Evolutionary conservation across 2,329 filamentous ascomycete genomes (phyloP).

Genomic region (Sclerotinia subarctica): DNA sequence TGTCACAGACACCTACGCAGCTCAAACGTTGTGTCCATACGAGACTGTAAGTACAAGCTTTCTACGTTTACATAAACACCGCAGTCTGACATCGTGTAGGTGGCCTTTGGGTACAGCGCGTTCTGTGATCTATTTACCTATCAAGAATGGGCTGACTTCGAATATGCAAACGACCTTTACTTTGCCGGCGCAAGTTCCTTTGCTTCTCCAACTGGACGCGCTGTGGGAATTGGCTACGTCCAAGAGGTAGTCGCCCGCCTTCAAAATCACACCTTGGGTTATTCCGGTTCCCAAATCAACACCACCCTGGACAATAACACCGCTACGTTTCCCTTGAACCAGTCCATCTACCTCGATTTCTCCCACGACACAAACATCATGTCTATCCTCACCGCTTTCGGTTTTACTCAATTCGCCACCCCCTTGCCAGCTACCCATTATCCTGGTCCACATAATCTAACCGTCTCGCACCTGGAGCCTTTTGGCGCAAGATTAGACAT

Average conservation of each 20-base stretch:
- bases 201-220: slow-evolving; percentile 47
- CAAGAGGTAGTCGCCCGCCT: slow-evolving; percentile 70
- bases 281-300: slow-evolving; percentile 61
- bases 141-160: slow-evolving; percentile 69
- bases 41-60: slow-evolving; percentile 52
- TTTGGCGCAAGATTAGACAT: slow-evolving; percentile 73
- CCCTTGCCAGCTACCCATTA: slow-evolving; percentile 55
- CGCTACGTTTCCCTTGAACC: slow-evolving; percentile 69
- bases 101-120: slow-evolving; percentile 70
- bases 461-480: slow-evolving; percentile 65
- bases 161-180: slow-evolving; percentile 65
- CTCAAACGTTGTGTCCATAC: slow-evolving; percentile 72
- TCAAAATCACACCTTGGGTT: slow-evolving; percentile 60
- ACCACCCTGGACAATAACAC: slow-evolving; percentile 66
- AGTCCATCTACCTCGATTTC: slow-evolving; percentile 74
- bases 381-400: slow-evolving; percentile 68
- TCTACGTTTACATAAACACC: not conserved
- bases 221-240: slow-evolving; percentile 70
- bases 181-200: slow-evolving; percentile 53
- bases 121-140: slow-evolving; percentile 76
- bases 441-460: slow-evolving; percentile 58
- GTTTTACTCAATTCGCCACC: slow-evolving; percentile 64
- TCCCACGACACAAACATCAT: slow-evolving; percentile 74
- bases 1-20: slow-evolving; percentile 59
- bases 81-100: slow-evolving; percentile 37